Base-by-base conservation (phyloP, 2,329 filamentous ascomycete species). In the Xylaria sp. region DNA sequence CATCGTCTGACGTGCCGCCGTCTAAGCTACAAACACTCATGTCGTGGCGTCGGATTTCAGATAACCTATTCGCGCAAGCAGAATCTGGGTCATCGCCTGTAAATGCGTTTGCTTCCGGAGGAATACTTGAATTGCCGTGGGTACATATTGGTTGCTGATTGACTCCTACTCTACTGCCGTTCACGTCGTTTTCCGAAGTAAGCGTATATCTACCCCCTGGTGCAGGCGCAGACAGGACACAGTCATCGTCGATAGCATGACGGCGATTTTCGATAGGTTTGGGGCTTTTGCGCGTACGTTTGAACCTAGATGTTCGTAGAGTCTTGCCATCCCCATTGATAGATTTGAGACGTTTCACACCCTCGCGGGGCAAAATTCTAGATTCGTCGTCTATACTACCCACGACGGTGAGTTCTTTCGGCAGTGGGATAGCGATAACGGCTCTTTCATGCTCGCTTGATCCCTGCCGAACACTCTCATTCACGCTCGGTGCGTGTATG, bases 21-120 rank as follows among this genome's bases (percentile, higher is more conserved):
- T 77, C 74, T n/a, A 79, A 73, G 68, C 76, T 78, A 63, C 71
- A 75, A n/a, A 74, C 67, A 50, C 76, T 75, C n/a, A 69, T 62
- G 48, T 77, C 71, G 64, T 57, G 70, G 37, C 32, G 69, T 51
- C 56, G 68, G 15, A 64, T 57, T 34, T 66, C 63, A 20, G 61
- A 55, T 20, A 69, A 28, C n/a, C 57, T 71, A n/a, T 62, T 64
- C 28, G 18, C 50, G 23, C 20, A 61, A 57, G 55, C 41, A 63
- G 55, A 46, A 37, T 70, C 64, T 37, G 15, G 15, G 7, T 68
- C 55, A 9, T 51, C 54, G 32, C 32, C 48, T 25, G 65, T 20
- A 3, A 59, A 34, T 12, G 10, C 55, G 39, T 52, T 56, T 2
- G 13, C 15, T 32, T 73, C 70, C 23, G 51, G 52, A 37, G 74